Evolutionary conservation across 805 yeast species (phyloP).

Genomic region (Nakazawaea ambrosiae): DNA sequence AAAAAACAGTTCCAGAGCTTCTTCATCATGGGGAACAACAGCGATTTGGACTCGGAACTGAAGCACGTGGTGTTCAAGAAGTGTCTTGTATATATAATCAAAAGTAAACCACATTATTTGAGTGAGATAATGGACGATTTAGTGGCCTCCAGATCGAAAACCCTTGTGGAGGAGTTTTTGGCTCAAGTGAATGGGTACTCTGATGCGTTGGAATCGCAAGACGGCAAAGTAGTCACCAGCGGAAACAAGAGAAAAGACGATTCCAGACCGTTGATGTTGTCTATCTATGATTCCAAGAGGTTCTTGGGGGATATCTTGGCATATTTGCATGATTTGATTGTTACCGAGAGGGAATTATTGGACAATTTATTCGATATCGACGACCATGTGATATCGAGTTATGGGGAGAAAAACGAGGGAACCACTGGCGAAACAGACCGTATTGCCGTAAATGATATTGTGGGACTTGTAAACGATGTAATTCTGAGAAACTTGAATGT

Average conservation of each 20-base stretch:
- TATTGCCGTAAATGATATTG: constrained; percentile 9
- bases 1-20: constrained; percentile 19
- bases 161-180: constrained; percentile 59
- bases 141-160: constrained; percentile 61
- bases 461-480: constrained; percentile 24
- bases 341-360: constrained; percentile 78
- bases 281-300: constrained; percentile 74
- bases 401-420: constrained; percentile 12
- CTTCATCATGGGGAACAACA: constrained; percentile 12
- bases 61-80: constrained; percentile 19
- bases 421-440: constrained; percentile 3
- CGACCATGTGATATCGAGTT: constrained; percentile 16
- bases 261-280: constrained; percentile 47
- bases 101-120: constrained; percentile 41
- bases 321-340: constrained; percentile 76
- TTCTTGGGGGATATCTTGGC: constrained; percentile 87
- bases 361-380: constrained; percentile 48
- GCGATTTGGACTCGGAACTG: constrained; percentile 14
- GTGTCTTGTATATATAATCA: constrained; percentile 22
- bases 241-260: constrained; percentile 10
- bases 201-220: constrained; percentile 9
- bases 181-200: constrained; percentile 40
- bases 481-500: constrained; percentile 45
- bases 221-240: constrained; percentile 8
- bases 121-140: constrained; percentile 55